Evolutionary conservation across 305 asterid species (phyloP), one percentile per base, ranked within the genome.

Genomic region (Stenogyne calaminthoides): DNA sequence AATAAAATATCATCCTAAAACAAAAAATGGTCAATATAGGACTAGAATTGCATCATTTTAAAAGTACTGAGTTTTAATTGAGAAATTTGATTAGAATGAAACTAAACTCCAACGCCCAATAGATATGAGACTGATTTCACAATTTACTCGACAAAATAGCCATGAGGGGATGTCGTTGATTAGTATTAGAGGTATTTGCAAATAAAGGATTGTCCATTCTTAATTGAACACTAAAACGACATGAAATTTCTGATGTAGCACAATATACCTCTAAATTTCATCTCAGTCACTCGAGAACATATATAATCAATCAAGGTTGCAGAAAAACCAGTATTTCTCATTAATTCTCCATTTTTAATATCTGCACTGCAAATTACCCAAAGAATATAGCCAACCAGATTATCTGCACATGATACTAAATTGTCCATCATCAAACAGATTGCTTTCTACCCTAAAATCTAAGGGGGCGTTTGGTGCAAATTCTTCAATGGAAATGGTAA

Each of bases 181-280:
- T 32, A 32, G 4, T 32, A 32, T 32, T 32, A 32, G 6, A 32
- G 36, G 36, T 32, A 32, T 32, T 32, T 32, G 36, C 12, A 20
- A 70, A 59, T 36, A 59, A 69, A 49, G 55, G 71, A 65, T 49
- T 40, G 36, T 51, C 25, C 16, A 52, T 56, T 60, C 55, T 15
- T 25, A n/a, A 68, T 57, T 56, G 61, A 74, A 42, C 67, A 18
- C 57, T 42, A 69, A 58, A 29, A 42, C 49, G 34, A 54, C 37
- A 52, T 59, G 19, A n/a, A 40, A 58, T 67, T 61, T 57, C 69
- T 37, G 15, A 47, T 14, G 61, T 67, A 67, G 40, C 69, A 67
- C 75, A 63, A 51, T 66, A n/a, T 49, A 72, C 59, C 65, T 56
- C 70, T 15, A 40, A 34, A 66, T 15, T 63, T 72, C 32, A 57